Evolutionary conservation across 805 yeast species (phyloP), one percentile per base, ranked within the genome.

Genomic region (Ogataea ganodermae): DNA sequence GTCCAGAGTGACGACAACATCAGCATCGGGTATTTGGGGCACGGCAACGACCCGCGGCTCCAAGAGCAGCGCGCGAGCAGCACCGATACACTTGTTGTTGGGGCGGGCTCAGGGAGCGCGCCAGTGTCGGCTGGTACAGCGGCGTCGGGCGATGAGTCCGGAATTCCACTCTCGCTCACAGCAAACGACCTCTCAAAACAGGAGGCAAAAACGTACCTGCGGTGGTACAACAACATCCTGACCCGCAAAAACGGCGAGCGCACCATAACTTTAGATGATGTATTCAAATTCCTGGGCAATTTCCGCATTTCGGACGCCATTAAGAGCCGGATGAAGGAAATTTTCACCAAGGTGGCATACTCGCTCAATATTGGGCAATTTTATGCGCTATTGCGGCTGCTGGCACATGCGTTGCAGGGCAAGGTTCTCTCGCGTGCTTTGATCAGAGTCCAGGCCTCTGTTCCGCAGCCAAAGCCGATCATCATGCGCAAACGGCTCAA

Each of bases 171-270:
- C 42, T 79, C 89, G 2, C 67, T 87, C n/a, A 73, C 83, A 1
- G 76, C 80, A 1, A 78, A 76, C 39, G 89, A 89, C 48, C 74
- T 92, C 38, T 78, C 96, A 0, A 75, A 76, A 16, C 86, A 85
- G 47, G 99, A 92, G 66, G 78, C 82, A 10, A 81, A 84, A 58
- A 86, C 97, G 1, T 92, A 92, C 66, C 79, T 92, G 56, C 74
- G 97, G 55, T 92, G 99, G 99, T 92, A 91, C 65, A 85, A 89
- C 55, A 91, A 89, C 60, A 80, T 92, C 26, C 76, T 86, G 30
- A 75, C 86, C 37, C 78, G 91, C 44, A 85, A 86, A 52, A 37
- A 30, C 6, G 82, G 83, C 31, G 76, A 83, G 35, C 75, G 83
- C 50, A 55, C 87, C 26, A 81, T 92, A 6, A 74, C 83, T 3